Evolutionary conservation across 208 protist species (phyloP).

Genomic region (Leishmania braziliensis): DNA sequence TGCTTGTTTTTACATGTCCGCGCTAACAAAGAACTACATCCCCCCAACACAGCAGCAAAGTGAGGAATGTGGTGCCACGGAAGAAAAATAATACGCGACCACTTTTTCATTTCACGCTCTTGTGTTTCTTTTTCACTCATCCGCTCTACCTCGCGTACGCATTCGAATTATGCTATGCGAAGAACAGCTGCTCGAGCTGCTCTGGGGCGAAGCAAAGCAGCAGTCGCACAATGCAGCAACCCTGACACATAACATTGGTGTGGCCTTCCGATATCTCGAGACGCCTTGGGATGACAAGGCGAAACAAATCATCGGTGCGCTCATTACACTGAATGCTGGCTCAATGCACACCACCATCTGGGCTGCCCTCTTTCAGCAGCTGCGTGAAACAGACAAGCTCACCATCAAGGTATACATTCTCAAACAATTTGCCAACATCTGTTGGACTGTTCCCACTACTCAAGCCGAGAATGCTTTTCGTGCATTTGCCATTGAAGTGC

Average conservation of each 20-base stretch:
- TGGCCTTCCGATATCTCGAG: slow-evolving; percentile 21
- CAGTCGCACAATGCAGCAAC: slow-evolving; percentile 28
- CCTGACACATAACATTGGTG: slow-evolving; percentile 22
- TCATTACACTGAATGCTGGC: slow-evolving; percentile 26
- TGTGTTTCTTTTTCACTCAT: background rate
- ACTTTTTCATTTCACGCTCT: background rate
- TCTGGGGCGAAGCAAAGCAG: slow-evolving; percentile 17
- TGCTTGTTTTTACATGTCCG: background rate
- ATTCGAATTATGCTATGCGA: background rate
- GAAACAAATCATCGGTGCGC: slow-evolving; percentile 27
- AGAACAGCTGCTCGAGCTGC: background rate
- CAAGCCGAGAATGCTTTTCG: slow-evolving; percentile 49
- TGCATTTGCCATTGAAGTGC: slow-evolving; percentile 41
- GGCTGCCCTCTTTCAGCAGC: slow-evolving; percentile 52
- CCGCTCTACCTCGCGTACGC: background rate
- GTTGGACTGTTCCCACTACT: slow-evolving; percentile 30
- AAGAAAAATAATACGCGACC: background rate
- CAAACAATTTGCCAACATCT: slow-evolving; percentile 50
- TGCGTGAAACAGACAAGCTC: slow-evolving; percentile 34
- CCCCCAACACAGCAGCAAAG: background rate
- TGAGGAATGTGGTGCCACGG: too few species aligned
- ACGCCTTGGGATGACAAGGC: slow-evolving; percentile 32
- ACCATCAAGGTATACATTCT: slow-evolving; percentile 44
- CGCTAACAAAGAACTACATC: background rate
- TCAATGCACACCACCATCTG: slow-evolving; percentile 47